These are phyloP conservation scores for Entomortierella chlamydospora DNA, from an alignment of 192 early-diverging fungal species.

Conservation along the genomic window DNA sequence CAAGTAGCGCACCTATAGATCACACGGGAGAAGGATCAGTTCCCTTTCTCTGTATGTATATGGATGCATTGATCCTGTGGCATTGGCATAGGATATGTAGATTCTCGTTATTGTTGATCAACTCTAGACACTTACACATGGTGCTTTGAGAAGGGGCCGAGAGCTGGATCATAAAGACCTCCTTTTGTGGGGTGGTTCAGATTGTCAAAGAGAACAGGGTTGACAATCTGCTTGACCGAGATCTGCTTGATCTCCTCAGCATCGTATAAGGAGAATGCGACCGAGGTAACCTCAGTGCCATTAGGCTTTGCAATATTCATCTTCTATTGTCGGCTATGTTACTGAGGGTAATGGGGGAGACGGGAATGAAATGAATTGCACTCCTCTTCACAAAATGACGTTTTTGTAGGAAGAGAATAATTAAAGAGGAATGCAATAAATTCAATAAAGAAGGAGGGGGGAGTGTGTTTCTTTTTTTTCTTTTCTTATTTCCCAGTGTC, in stretches of 20 bases:
- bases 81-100: too few relatives aligned
- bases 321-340: background rate
- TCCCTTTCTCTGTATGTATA: background rate
- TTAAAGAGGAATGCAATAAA: background rate
- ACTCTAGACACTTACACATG: constrained; percentile 64
- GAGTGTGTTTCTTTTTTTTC: constrained; percentile 11
- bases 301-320: constrained; percentile 92
- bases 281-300: constrained; percentile 82
- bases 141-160: constrained; percentile 91
- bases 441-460: background rate
- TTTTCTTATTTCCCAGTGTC: constrained; percentile 19
- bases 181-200: constrained; percentile 90
- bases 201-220: constrained; percentile 88
- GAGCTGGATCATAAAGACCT: constrained; percentile 93
- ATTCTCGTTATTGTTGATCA: background rate
- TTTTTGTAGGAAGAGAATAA: background rate
- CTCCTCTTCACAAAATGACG: background rate
- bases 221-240: constrained; percentile 94
- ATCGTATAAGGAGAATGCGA: constrained; percentile 93
- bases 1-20: constrained; percentile 95
- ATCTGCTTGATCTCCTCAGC: constrained; percentile 89
- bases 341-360: background rate
- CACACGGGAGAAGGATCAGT: background rate
- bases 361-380: constrained; percentile 4
- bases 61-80: too few relatives aligned